Base-by-base conservation (phyloP, 352 stramenopile species). In the Elongisporangium prolatum region DNA sequence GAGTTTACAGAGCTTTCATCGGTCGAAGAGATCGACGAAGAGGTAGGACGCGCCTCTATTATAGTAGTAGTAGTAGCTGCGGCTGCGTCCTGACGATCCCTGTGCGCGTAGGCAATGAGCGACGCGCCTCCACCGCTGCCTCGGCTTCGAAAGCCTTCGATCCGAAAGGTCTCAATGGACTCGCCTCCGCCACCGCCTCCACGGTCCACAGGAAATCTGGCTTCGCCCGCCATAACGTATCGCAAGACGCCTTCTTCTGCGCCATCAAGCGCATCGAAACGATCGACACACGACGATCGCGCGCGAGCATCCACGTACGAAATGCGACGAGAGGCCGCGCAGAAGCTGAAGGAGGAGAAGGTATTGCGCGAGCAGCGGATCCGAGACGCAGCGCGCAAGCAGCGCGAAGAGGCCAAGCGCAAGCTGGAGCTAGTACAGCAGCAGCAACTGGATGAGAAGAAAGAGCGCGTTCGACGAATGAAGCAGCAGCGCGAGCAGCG, bases 341-440 rank as follows among this genome's bases (percentile, higher is more conserved):
- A 75, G n/a, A 89, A 88, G 54, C 61, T 87, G 14, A 84, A 80
- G 54, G 76, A 89, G 37, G 79, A 90, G n/a, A 89, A 86, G 54
- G 84, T 72, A 21, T 70, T 74, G 48, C 76, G 83, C 17, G 80
- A 89, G 40, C 60, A 88, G 25, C 76, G 75, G 11, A 79, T 71
- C 3, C 83, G 80, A 2, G 80, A 90, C 37, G 63, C 75, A 22
- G 83, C 76, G 2, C 74, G 78, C 34, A 89, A 90, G 50, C 73
- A 88, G 55, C 78, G 80, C 17, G 80, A 92, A 49, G 72, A 88
- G 20, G 67, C 78, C 1, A 73, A 76, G 22, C 76, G 78, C 48
- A 69, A 90, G 58, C 66, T 90, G 7, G 80, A 90, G 52, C 73
- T 86, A 52, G 71, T 64, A 2, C 80, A 92, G 21, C 74, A 89